Base-by-base conservation (phyloP, 1,284 basidiomycete genomes). In the Cryptococcus sp. region DNA sequence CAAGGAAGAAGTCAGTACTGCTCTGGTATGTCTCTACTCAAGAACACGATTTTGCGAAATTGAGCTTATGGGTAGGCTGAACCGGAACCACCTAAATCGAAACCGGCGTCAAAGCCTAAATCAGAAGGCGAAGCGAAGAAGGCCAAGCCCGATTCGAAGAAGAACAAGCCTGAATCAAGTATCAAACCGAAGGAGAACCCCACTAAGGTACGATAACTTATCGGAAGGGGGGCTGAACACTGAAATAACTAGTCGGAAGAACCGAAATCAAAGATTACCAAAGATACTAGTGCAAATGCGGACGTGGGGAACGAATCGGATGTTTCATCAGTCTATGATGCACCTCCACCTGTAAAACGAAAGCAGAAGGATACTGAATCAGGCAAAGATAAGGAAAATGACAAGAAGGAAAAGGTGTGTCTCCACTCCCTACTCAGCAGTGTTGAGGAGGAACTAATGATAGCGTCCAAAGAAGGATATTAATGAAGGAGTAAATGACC, bases 1-100 rank as follows among this genome's bases (percentile, higher is more conserved):
- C 60, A 65, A 77, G 66, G 46, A 70, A 53, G 57, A 74, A 51
- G 65, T 78, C 54, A 64, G 71, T 56, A 53, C 48, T 7, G 64
- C 62, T 32, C 43, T 73, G 24, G 28, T 28, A 28, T 28, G 28
- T 28, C 28, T 11, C 28, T 4, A 28, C 5, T 11, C 5, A 5
- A 28, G n/a, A n/a, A n/a, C n/a, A n/a, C n/a, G n/a, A n/a, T n/a
- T n/a, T n/a, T n/a, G n/a, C n/a, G n/a, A n/a, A n/a, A n/a, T n/a
- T n/a, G n/a, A n/a, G 28, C 28, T 28, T 4, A 28, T 28, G 28
- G 11, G 28, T 11, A 28, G 28, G 28, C 4, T 5, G 28, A 28
- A 28, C 28, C 28, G 11, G 28, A 28, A 28, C 28, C 28, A 28
- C 28, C 28, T 23, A 52, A n/a, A 34, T 19, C 14, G 21, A 3